phyloP scores from a whole-genome alignment of 2,329 filamentous ascomycete species.

The Clonostachys rhizophaga region DNA sequence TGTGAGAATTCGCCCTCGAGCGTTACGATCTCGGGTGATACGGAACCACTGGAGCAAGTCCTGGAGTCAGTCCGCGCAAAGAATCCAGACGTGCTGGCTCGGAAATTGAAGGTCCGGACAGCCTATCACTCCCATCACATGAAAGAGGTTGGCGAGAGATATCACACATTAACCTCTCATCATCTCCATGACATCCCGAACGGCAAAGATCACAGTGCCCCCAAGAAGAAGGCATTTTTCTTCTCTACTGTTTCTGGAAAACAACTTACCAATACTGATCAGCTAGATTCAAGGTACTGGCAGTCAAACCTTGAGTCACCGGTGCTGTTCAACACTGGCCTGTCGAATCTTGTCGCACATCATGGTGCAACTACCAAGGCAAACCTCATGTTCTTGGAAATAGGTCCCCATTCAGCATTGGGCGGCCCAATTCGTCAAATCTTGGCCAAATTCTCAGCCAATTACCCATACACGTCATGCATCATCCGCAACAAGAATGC shows the following conservation, averaged over 20 bases:
- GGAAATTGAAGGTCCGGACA: slow-evolving; percentile 31
- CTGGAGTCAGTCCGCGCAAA: slow-evolving; percentile 9
- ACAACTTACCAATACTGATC: background rate
- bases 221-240: background rate
- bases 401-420: slow-evolving; percentile 9
- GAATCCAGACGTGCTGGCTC: slow-evolving; percentile 22
- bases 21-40: slow-evolving; percentile 21
- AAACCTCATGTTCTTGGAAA: slow-evolving; percentile 15
- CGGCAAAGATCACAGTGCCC: no score
- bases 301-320: slow-evolving; percentile 12
- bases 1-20: slow-evolving; percentile 12
- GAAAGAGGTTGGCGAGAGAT: slow-evolving; percentile 17
- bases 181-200: no score
- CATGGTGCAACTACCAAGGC: no score
- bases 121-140: slow-evolving; percentile 38
- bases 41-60: slow-evolving; percentile 12
- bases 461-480: background rate
- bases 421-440: slow-evolving; percentile 6
- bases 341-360: slow-evolving; percentile 4
- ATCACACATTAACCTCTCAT: background rate
- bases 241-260: slow-evolving; percentile 7
- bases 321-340: slow-evolving; percentile 7
- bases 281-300: slow-evolving; percentile 7
- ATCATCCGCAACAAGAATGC: slow-evolving; percentile 13
- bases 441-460: slow-evolving; percentile 27